These are phyloP conservation scores for Colletotrichum shisoi DNA, from an alignment of 2,329 filamentous ascomycete genomes.

Conservation along the genomic window DNA sequence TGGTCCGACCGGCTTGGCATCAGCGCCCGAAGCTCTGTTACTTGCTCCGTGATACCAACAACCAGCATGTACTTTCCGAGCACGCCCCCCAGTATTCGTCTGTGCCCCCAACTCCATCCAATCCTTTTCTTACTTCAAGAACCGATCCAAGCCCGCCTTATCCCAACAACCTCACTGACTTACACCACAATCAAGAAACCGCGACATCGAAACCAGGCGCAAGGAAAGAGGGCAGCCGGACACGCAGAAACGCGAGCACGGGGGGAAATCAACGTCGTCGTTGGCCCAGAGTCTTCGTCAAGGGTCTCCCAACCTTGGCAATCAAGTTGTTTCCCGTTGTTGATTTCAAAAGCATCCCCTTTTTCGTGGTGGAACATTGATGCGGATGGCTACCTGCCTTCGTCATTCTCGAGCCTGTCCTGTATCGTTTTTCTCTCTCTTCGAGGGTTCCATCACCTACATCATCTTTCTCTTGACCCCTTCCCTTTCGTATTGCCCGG, in stretches of 20 bases:
- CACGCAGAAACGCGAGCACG: constrained; percentile 11
- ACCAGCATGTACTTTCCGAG: background rate
- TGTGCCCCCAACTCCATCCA: constrained; percentile 16
- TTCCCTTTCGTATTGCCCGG: constrained; percentile 39
- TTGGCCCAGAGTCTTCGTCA: constrained; percentile 15
- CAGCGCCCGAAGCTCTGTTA: background rate
- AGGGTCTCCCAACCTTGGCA: constrained; percentile 5
- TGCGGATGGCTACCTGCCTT: constrained; percentile 34
- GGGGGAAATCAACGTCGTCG: background rate
- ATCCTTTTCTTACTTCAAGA: constrained; percentile 23
- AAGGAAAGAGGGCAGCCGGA: constrained; percentile 1
- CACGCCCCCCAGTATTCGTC: constrained; percentile 8
- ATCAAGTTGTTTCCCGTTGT: constrained; percentile 13
- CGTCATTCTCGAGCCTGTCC: constrained; percentile 20
- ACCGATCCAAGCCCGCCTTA: constrained; percentile 31
- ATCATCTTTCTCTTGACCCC: constrained; percentile 35
- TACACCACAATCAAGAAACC: background rate
- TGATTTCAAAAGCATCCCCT: constrained; percentile 15
- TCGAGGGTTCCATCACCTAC: constrained; percentile 33
- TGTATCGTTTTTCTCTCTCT: background rate
- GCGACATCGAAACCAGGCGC: background rate
- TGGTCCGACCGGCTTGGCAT: constrained; percentile 1
- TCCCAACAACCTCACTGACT: constrained; percentile 18
- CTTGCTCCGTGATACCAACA: background rate
- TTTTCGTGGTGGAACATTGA: constrained; percentile 17